A percentile compares a stretch with the other conserved stretches of the same genome.
These are phyloP conservation scores for Phytophthora sp. DNA, from an alignment of 352 stramenopile species.

Conservation along the genomic window DNA sequence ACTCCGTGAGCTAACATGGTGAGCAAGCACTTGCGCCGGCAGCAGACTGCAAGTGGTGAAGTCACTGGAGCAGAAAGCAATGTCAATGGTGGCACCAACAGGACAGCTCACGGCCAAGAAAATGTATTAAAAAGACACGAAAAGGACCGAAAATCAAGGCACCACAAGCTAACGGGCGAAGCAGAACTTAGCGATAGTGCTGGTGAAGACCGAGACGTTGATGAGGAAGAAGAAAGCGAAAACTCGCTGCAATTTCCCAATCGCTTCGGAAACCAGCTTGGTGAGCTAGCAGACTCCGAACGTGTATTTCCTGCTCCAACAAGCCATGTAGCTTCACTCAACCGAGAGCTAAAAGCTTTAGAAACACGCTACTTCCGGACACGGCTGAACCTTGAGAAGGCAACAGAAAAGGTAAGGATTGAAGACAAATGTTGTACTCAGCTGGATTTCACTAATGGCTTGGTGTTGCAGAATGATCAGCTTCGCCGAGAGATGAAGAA, in stretches of 20 bases:
- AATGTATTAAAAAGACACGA: background rate
- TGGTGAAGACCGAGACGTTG: background rate
- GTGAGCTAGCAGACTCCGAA: constrained; percentile 37
- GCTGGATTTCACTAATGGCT: background rate
- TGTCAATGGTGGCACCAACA: background rate
- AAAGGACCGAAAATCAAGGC: constrained; percentile 4
- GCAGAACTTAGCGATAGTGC: constrained; percentile 1
- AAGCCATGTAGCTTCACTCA: constrained; percentile 68
- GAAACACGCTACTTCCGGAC: constrained; percentile 84
- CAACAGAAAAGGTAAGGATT: constrained; percentile 54
- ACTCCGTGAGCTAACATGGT: constrained; percentile 25
- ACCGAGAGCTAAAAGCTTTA: constrained; percentile 72
- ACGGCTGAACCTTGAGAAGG: constrained; percentile 72
- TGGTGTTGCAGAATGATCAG: constrained; percentile 50
- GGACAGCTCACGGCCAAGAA: background rate
- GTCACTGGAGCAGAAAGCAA: background rate
- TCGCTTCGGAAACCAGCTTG: constrained; percentile 23
- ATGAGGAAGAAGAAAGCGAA: constrained; percentile 6
- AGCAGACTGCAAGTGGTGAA: constrained; percentile 10
- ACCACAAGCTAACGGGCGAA: background rate
- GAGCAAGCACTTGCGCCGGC: constrained; percentile 27
- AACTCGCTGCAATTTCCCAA: background rate
- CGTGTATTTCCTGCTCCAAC: constrained; percentile 40
- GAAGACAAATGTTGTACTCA: too few relatives aligned
- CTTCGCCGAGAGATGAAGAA: constrained; percentile 63